Evolutionary conservation across 1,284 basidiomycete species (phyloP), one percentile per base, ranked within the genome.

Genomic region (Phylloboletellus chloephorus): DNA sequence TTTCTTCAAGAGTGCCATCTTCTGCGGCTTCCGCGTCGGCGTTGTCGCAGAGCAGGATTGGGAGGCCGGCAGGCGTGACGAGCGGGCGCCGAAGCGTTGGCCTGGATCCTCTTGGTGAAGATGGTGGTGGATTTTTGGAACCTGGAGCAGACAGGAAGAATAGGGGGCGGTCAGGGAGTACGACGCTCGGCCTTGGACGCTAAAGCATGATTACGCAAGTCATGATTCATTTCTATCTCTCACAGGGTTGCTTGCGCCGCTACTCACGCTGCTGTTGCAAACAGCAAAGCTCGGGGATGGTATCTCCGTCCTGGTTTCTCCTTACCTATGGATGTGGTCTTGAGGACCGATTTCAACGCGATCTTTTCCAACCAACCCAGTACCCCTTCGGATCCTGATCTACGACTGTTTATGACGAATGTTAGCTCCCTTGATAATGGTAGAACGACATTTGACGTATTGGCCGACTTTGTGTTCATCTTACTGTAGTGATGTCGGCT

Each of bases 21-120:
- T 63, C 70, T 30, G 44, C 52, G 2, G 54, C 50, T 7, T 56
- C 63, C 22, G 1, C 47, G 11, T 57, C 66, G 1, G 44, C 62
- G 13, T 55, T 78, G 10, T 57, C 64, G 0, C 76, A 82, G 52
- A 85, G 81, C 52, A 71, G 79, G 38, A 84, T 85, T 44, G 82
- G 80, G 3, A 68, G 78, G 39, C 82, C 79, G 31, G 56, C 64
- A 30, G 63, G 65, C 17, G 48, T 59, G 17, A 57, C 52, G 2
- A 59, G 64, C 39, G 72, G 73, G 12, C 69, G 79, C 39, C 69
- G 67, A 53, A 80, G 78, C 44, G 65, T 50, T 23, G 58, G 62
- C 29, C 41, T 57, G 26, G 54, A 60, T 31, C 54, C 48, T 34
- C 45, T 64, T 15, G 67, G 67, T 4, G 65, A 61, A 31, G 51